Base-by-base conservation (phyloP, 208 protist genomes). In the Leishmania turanica region DNA sequence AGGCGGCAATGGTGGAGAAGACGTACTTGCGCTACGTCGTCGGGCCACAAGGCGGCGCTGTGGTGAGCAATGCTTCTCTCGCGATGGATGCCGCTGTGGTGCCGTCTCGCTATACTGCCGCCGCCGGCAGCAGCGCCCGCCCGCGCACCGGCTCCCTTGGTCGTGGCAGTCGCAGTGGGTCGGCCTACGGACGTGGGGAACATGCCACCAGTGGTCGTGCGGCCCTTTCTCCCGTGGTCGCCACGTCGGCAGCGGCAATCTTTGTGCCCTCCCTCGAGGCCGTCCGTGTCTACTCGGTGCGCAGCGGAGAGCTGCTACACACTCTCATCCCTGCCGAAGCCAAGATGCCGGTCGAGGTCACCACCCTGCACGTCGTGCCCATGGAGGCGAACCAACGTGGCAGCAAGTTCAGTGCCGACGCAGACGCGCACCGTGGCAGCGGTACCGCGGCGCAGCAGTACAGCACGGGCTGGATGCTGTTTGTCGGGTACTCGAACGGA, bases 11-110 rank as follows among this genome's bases (percentile, higher is more conserved):
- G 93, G 93, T 97, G 54, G 95, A 92, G 24, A 98, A 98, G 84
- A 98, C 90, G 3, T 98, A 98, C 77, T 86, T 98, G 37, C 92
- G 95, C 78, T 98, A 98, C 77, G 89, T 93, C 27, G 91, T 90
- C 0, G 95, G 93, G 24, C 95, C 93, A 37, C 91, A 96, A 76
- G 91, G 92, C 27, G 95, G 95, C 42, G 74, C 86, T 13, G 87
- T 96, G 15, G 92, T 86, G 9, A 96, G 95, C 79, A 89, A 79
- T 75, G 91, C 86, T 21, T 80, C 93, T 3, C 90, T 98, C 37
- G 84, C 87, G 17, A 76, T 94, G 70, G 92, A 87, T 42, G 78
- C 81, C 3, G 87, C 85, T 56, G 77, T 96, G 27, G 66, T 88
- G 31, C 88, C 81, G 8, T 73, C 87, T 4, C 79, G 83, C 45